phyloP scores from a whole-genome alignment of 2,329 filamentous ascomycete genomes.

The Paracoccidioides lutzii region DNA sequence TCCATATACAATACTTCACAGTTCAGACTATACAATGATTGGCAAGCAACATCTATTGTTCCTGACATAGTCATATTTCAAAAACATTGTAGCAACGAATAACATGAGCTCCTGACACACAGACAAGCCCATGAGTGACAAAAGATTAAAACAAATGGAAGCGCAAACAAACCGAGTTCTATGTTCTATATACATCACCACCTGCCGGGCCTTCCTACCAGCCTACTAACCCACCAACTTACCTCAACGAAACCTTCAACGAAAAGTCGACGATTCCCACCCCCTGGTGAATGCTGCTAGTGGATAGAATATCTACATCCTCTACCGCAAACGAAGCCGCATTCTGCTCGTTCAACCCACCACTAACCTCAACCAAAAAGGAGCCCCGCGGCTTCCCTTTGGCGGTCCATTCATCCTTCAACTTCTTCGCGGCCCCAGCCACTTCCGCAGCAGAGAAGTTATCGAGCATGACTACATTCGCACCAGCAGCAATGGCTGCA shows the following conservation, averaged over 20 bases:
- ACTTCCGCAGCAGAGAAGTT: conserved; percentile 80
- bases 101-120: no score
- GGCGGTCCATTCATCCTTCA: conserved; percentile 70
- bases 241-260: conserved; percentile 57
- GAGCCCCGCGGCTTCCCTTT: conserved; percentile 49
- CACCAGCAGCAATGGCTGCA: conserved; percentile 79
- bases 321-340: conserved; percentile 57
- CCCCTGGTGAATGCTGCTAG: conserved; percentile 92
- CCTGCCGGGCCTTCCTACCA: not conserved
- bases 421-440: conserved; percentile 54
- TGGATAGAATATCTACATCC: conserved; percentile 93
- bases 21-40: no score
- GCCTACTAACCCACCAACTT: not conserved
- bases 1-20: no score
- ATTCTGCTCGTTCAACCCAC: conserved; percentile 75
- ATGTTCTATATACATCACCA: not conserved
- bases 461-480: conserved; percentile 94
- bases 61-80: no score
- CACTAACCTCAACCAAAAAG: conserved; percentile 83
- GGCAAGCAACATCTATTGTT: no score
- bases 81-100: no score
- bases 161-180: not conserved
- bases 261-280: conserved; percentile 92
- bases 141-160: not conserved
- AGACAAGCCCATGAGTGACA: not conserved